Evolutionary conservation across 306 rosid genomes (phyloP).

Genomic region (Glycine soja): DNA sequence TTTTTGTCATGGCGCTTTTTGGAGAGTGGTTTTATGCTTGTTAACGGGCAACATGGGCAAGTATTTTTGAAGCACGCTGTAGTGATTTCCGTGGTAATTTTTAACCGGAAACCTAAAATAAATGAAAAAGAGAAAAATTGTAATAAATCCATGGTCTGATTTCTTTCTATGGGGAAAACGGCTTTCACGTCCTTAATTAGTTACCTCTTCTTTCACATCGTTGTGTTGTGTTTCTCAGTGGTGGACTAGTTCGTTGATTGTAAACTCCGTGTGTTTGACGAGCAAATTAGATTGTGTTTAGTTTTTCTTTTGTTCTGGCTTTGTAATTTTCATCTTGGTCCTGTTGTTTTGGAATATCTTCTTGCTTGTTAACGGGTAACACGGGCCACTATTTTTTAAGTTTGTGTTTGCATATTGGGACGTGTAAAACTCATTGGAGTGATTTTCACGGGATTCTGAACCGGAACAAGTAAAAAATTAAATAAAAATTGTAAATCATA

Average conservation of each 20-base stretch:
- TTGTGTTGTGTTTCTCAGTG: neutral
- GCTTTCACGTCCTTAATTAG: too few relatives aligned
- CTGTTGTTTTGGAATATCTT: too few relatives aligned
- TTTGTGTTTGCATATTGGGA: too few relatives aligned
- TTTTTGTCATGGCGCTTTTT: constrained; percentile 14
- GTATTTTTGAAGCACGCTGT: constrained; percentile 18
- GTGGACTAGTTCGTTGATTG: neutral
- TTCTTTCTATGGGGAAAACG: too few relatives aligned
- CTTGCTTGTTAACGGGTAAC: neutral
- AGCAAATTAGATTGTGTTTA: neutral
- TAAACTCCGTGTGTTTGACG: neutral
- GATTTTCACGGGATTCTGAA: constrained; percentile 4
- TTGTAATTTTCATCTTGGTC: too few relatives aligned
- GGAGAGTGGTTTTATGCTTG: neutral
- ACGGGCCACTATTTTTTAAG: neutral
- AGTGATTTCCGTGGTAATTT: neutral
- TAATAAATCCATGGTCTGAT: neutral
- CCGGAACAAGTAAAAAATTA: neutral
- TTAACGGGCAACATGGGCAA: neutral
- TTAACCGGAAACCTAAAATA: neutral
- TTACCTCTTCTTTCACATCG: neutral
- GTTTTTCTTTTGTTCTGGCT: neutral
- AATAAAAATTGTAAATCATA: neutral
- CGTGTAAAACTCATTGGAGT: neutral
- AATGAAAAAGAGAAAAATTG: neutral